Conservation (phyloP, 257 asterid species). For the Leptodermis oblonga region DNA sequence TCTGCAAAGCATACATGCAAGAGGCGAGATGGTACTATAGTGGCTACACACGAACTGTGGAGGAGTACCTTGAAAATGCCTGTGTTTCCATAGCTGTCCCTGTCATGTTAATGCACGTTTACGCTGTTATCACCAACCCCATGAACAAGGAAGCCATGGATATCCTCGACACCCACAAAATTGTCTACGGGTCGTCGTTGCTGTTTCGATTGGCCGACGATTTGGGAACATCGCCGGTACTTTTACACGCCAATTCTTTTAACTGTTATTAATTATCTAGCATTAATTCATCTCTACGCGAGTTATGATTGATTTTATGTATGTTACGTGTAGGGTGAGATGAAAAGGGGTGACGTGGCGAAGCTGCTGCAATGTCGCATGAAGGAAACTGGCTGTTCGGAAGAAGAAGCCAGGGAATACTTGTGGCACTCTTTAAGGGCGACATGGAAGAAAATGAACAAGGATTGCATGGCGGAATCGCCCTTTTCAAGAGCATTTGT, state of each 20-base stretch:
- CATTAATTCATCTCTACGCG: background rate
- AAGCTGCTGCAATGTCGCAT: constrained; percentile 44
- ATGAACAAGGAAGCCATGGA: constrained; percentile 24
- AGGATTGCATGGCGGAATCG: constrained; percentile 8
- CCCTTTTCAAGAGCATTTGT: constrained; percentile 23
- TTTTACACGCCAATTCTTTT: background rate
- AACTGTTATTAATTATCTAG: background rate
- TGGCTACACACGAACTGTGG: constrained; percentile 18
- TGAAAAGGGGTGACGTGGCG: constrained; percentile 30
- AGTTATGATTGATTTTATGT: background rate
- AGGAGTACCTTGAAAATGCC: constrained; percentile 29
- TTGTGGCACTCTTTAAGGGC: constrained; percentile 15
- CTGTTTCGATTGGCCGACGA: constrained; percentile 43
- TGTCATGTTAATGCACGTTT: constrained; percentile 30
- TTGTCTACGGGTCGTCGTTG: constrained; percentile 28
- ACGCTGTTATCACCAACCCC: constrained; percentile 30
- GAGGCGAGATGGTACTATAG: constrained; percentile 25
- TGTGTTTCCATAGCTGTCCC: constrained; percentile 41
- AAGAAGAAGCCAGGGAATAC: constrained; percentile 27
- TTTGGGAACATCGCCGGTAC: constrained; percentile 34
- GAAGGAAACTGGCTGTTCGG: constrained; percentile 32
- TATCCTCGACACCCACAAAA: constrained; percentile 18
- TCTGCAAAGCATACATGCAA: constrained; percentile 12
- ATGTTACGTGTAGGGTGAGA: background rate
- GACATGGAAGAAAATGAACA: constrained; percentile 39